Base-by-base conservation (phyloP, 2,329 filamentous ascomycete genomes). In the Fusarium oxysporum region DNA sequence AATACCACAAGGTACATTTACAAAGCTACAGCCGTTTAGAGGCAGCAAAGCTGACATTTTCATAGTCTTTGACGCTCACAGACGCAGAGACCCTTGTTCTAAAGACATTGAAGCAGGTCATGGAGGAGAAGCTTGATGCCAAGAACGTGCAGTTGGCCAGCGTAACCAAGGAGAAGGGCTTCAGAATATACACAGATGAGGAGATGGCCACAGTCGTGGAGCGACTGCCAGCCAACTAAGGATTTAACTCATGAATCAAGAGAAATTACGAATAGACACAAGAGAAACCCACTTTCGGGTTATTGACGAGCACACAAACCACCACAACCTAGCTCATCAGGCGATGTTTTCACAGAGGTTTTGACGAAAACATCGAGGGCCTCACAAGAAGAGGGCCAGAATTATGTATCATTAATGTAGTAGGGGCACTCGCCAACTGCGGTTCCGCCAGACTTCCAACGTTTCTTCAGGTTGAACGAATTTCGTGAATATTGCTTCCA, bases 91-190 rank as follows among this genome's bases (percentile, higher is more conserved):
- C 95, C 7, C 86, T 99, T 75, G 95, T 97, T 57, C 87, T 99
- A 80, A 98, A 98, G 90, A 99, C 96, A 41, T 84, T 99, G 82
- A 99, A 98, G 89, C 96, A 99, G 86, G 96, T 99, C 77, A 99
- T 99, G 96, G 96, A 99, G 86, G 96, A 99, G 91, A 99, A 99
- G 87, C 89, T 99, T 69, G 96, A 99, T 82, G 90, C 95, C 73
- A 99, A 99, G 90, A 99, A 99, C 81, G 96, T 99, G 75, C 96
- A 99, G 87, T 85, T 99, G 77, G 96, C 96, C 60, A 98, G 96
- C 81, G 96, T 99, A 65, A 99, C 96, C 72, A 97, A 95, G 88
- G 96, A 98, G 76, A 96, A 93, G 85, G 96, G 96, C 63, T 99
- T 99, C 89, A 92, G 94, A 86, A 98, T 99, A 91, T 99, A 99